These are phyloP conservation scores for Taphrina deformans DNA, from an alignment of 1,139 yeast species.

Conservation along the genomic window DNA sequence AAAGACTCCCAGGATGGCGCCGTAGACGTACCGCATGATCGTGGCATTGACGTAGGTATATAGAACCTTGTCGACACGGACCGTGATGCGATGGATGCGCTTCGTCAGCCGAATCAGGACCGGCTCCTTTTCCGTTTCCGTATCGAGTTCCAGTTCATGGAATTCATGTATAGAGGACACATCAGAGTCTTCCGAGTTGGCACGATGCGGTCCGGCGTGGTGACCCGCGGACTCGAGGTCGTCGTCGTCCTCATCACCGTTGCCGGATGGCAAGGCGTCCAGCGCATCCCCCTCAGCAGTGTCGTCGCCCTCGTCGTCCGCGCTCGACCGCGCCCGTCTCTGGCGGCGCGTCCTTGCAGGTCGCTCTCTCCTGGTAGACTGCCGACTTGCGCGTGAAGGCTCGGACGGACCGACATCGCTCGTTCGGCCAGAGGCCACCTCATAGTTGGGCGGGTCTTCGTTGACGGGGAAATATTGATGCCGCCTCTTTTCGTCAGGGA, in stretches of 20 bases:
- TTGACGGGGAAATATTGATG: slow-evolving; percentile 26
- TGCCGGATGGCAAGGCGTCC: background rate
- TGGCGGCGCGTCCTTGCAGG: background rate
- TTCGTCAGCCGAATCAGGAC: slow-evolving; percentile 8
- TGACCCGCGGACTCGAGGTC: slow-evolving; percentile 4
- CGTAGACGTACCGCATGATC: slow-evolving; percentile 26
- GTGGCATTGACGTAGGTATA: slow-evolving; percentile 20
- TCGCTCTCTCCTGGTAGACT: background rate
- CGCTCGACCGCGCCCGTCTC: background rate
- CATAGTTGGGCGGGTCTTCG: slow-evolving; percentile 24
- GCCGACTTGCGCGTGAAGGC: background rate
- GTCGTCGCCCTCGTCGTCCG: background rate
- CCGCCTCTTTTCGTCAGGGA: slow-evolving; percentile 31
- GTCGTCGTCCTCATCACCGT: background rate
- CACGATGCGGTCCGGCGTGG: slow-evolving; percentile 19
- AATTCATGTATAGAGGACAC: background rate
- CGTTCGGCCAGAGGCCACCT: background rate
- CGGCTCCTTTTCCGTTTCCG: slow-evolving; percentile 19
- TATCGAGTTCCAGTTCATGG: slow-evolving; percentile 23
- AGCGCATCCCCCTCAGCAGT: background rate
- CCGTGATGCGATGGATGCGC: slow-evolving; percentile 5
- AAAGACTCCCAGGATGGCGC: slow-evolving; percentile 17
- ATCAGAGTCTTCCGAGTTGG: slow-evolving; percentile 16
- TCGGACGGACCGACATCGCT: slow-evolving; percentile 5
- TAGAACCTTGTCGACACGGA: slow-evolving; percentile 17